phyloP scores from a whole-genome alignment of 495 filamentous ascomycete species.

The Bacidia rubella region DNA sequence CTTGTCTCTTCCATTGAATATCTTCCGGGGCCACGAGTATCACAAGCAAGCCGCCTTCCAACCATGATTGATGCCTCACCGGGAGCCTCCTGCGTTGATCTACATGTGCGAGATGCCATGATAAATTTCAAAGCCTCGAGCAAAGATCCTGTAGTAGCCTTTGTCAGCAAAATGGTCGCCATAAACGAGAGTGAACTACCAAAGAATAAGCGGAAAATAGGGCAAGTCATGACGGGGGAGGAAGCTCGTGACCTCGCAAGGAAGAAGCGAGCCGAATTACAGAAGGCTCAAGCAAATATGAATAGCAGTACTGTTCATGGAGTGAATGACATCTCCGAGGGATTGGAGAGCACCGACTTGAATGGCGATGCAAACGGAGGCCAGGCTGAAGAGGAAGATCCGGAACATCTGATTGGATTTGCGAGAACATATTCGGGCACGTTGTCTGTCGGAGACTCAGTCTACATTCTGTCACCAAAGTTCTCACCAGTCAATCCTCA shows the following conservation, averaged over 20 bases:
- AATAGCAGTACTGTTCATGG: constrained; percentile 23
- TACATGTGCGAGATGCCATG: constrained; percentile 62
- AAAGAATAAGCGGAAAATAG: constrained; percentile 58
- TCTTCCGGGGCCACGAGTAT: constrained; percentile 70
- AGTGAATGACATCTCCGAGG: constrained; percentile 35
- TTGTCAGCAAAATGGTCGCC: constrained; percentile 97
- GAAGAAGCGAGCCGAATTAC: constrained; percentile 80
- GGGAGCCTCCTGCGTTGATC: constrained; percentile 54
- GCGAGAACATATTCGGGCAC: constrained; percentile 86
- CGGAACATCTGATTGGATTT: constrained; percentile 88
- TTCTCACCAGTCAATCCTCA: constrained; percentile 73
- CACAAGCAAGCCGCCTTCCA: constrained; percentile 72
- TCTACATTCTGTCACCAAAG: constrained; percentile 86
- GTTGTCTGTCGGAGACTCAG: constrained; percentile 71
- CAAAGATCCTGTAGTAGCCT: constrained; percentile 74
- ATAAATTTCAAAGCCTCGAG: constrained; percentile 54
- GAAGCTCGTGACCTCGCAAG: constrained; percentile 79
- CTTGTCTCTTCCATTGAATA: constrained; percentile 89
- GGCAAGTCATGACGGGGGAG: constrained; percentile 59
- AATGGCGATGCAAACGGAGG: constrained; percentile 27
- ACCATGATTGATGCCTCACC: constrained; percentile 70
- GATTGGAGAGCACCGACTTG: constrained; percentile 38
- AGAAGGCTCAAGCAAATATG: constrained; percentile 52
- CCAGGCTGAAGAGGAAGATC: constrained; percentile 41
- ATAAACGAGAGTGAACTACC: constrained; percentile 82